Base-by-base conservation (phyloP, 805 yeast species). In the Suhomyces sp. region DNA sequence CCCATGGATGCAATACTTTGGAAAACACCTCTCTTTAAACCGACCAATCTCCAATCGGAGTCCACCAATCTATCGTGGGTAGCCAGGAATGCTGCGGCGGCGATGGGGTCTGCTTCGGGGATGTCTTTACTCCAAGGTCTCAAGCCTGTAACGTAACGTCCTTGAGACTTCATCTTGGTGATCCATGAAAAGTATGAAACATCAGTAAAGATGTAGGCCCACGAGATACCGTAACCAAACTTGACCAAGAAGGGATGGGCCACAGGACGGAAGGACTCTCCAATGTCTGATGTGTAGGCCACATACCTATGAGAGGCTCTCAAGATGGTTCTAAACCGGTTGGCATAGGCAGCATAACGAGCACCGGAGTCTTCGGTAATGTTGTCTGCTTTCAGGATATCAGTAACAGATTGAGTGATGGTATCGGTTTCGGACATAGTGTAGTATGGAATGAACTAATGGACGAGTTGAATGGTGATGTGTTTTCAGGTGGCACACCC, bases 1-100 rank as follows among this genome's bases (percentile, higher is more conserved):
- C 86, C 91, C 93, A 85, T 86, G 28, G 87, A 79, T 2, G 95
- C 95, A 43, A 86, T 69, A 44, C 83, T 70, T 58, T 85, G 95
- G 65, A 85, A 85, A 17, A 84, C 49, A n/a, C 85, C 88, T 55
- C 95, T 73, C 55, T 85, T 80, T 25, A 81, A 48, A 5, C 74
- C 80, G 6, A 74, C 76, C 35, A 81, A 44, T 46, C 72, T 72
- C 88, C 90, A 86, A 53, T 83, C 88, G 42, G 77, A 64, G 29
- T 74, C 78, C 19, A 63, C 65, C 33, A 54, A 28, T 27, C 41
- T 42, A 35, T 56, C 51, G 32, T 48, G 43, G 13, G 52, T 43
- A 9, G 37, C 40, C 3, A 42, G 41, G 47, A 54, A 65, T 4
- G 50, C 46, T 14, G 64, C 60, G 4, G 69, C 68, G 2, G 71